Conservation (phyloP, 805 yeast genomes). For the Kodamaea fukazawae region DNA sequence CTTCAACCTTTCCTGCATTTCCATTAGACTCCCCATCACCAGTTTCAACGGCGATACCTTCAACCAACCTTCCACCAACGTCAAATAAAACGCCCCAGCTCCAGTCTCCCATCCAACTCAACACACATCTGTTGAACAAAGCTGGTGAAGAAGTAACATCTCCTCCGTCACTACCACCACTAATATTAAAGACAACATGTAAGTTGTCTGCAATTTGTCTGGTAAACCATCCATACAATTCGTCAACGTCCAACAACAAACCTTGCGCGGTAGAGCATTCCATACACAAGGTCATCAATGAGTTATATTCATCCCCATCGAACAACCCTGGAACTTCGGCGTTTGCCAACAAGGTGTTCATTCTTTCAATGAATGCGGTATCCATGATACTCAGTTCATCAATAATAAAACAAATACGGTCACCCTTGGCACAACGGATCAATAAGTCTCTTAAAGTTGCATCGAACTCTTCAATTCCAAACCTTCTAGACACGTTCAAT, state of each 20-base stretch:
- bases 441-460: conserved; percentile 54
- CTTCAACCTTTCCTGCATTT: conserved; percentile 42
- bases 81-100: conserved; percentile 45
- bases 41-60: conserved; percentile 4
- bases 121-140: conserved; percentile 80
- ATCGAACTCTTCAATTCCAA: conserved; percentile 65
- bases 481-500: conserved; percentile 54
- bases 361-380: conserved; percentile 78
- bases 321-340: conserved; percentile 90
- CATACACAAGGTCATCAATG: conserved; percentile 52
- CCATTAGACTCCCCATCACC: no score
- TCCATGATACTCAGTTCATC: conserved; percentile 80
- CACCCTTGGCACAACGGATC: conserved; percentile 46
- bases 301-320: conserved; percentile 63
- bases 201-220: conserved; percentile 63
- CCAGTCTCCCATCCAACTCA: conserved; percentile 92
- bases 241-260: conserved; percentile 62
- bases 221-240: conserved; percentile 72
- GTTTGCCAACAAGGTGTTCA: conserved; percentile 91
- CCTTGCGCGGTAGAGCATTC: conserved; percentile 62
- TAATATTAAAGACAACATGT: conserved; percentile 79
- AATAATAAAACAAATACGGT: conserved; percentile 65
- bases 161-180: conserved; percentile 39
- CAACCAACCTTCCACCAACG: conserved; percentile 45
- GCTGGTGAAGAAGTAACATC: conserved; percentile 79